These are phyloP conservation scores for Saccharomyces hybrid DNA, from an alignment of 1,139 yeast species.

Conservation along the genomic window DNA sequence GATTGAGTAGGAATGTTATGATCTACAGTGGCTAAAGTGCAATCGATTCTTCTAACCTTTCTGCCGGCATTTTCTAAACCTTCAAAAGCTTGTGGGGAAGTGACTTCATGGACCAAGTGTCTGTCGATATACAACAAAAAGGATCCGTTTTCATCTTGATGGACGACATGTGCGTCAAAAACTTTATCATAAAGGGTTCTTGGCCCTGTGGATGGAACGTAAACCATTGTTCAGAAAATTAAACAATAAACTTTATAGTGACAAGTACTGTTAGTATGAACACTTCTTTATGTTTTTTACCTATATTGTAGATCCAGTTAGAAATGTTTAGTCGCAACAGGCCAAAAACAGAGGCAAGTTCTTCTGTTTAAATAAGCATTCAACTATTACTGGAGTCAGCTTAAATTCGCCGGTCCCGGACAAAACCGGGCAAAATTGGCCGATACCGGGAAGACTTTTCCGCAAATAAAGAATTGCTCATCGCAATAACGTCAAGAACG, in stretches of 20 bases:
- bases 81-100: constrained; percentile 98
- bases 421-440: not conserved
- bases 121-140: constrained; percentile 86
- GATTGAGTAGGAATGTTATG: constrained; percentile 94
- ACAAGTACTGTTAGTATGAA: not conserved
- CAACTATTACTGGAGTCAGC: not conserved
- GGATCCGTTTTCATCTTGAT: constrained; percentile 78
- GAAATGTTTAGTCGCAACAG: not conserved
- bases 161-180: constrained; percentile 88
- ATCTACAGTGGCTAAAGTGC: constrained; percentile 95
- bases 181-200: constrained; percentile 91
- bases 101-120: constrained; percentile 95
- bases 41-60: constrained; percentile 82
- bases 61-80: constrained; percentile 85
- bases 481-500: not conserved
- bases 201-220: constrained; percentile 33
- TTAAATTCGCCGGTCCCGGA: not conserved
- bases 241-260: not conserved
- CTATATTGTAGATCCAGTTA: too few relatives aligned
- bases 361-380: not conserved
- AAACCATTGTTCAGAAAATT: constrained; percentile 26
- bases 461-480: not conserved
- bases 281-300: not conserved
- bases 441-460: not conserved
- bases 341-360: not conserved